Evolutionary conservation across 2,329 filamentous ascomycete species (phyloP).

Genomic region (Diaporthe amygdali): DNA sequence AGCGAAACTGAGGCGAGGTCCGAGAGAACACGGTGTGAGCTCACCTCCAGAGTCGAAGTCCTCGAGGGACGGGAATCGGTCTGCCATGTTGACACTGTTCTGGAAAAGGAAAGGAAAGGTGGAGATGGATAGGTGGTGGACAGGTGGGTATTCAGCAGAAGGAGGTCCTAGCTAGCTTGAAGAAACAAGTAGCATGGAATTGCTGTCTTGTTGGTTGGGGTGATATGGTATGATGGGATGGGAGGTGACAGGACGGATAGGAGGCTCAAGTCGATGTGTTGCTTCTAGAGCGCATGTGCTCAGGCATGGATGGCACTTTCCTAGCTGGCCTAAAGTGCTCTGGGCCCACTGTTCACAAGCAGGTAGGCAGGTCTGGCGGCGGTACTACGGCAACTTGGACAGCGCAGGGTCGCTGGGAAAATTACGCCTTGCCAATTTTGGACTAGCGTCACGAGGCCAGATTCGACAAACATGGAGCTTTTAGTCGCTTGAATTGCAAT

Average conservation of each 20-base stretch:
- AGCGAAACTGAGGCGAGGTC: slow-evolving; percentile 25
- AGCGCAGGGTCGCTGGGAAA: background rate
- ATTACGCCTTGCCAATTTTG: background rate
- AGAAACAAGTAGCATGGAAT: background rate
- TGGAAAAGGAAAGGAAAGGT: background rate
- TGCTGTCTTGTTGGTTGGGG: slow-evolving; percentile 4
- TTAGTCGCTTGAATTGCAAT: slow-evolving; percentile 14
- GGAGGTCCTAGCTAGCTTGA: background rate
- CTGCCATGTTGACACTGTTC: slow-evolving; percentile 63
- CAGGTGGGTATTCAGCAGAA: background rate
- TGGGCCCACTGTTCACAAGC: background rate
- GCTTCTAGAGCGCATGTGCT: slow-evolving; percentile 9
- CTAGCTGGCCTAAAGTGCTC: slow-evolving; percentile 21
- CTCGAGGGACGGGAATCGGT: slow-evolving; percentile 80
- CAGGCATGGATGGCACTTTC: slow-evolving; percentile 15
- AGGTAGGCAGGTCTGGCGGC: background rate
- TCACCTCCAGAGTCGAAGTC: slow-evolving; percentile 74
- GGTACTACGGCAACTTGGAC: background rate
- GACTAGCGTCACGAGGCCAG: background rate
- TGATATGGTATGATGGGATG: background rate
- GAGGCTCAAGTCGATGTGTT: slow-evolving; percentile 13
- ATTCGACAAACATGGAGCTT: slow-evolving; percentile 11
- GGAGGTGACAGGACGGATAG: background rate
- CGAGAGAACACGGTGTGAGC: slow-evolving; percentile 28
- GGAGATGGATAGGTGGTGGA: background rate